Base-by-base conservation (phyloP, 2,329 filamentous ascomycete species). In the Penicillium sp. region DNA sequence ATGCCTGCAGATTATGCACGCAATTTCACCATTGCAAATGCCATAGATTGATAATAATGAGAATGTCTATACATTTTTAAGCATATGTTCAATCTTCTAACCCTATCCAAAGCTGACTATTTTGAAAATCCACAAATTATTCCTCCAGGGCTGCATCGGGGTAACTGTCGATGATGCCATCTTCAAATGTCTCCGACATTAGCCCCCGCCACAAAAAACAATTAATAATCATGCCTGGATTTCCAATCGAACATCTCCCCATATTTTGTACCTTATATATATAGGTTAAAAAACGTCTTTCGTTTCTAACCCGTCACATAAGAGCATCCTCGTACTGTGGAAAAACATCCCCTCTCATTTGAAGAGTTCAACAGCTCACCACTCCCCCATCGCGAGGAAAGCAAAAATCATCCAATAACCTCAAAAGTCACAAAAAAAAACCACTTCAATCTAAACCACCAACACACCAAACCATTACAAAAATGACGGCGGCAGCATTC, bases 401-500 rank as follows among this genome's bases (percentile, higher is more conserved):
- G 19, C 29, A 35, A 23, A 48, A 25, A 9, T 17, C 45, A 4
- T 46, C 29, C 27, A 12, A 19, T 15, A 31, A 21, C n/a, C 45
- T 47, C 29, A 15, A 46, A 12, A 35, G 4, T 21, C n/a, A 17
- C n/a, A n/a, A n/a, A 8, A 33, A 46, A 8, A 17, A 5, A 1
- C n/a, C 12, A 13, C 10, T 35, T 35, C 10, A 7, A 48, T 33
- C 19, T 9, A 48, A 21, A 33, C 33, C 4, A 8, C n/a, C 49
- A 17, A 19, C 9, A 15, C 21, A 23, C 10, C 29, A 21, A 19
- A 17, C 5, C 6, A 47, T 25, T 7, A 21, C 37, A 63, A 81
- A 64, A 40, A 86, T 86, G 84, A 86, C 83, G n/a, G 83, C 80
- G 21, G 78, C 80, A 38, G 73, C 67, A 2, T 87, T 89, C 76